Evolutionary conservation across 78 protist genomes (phyloP).

Genomic region (Dictyostelium brefeldianum): DNA sequence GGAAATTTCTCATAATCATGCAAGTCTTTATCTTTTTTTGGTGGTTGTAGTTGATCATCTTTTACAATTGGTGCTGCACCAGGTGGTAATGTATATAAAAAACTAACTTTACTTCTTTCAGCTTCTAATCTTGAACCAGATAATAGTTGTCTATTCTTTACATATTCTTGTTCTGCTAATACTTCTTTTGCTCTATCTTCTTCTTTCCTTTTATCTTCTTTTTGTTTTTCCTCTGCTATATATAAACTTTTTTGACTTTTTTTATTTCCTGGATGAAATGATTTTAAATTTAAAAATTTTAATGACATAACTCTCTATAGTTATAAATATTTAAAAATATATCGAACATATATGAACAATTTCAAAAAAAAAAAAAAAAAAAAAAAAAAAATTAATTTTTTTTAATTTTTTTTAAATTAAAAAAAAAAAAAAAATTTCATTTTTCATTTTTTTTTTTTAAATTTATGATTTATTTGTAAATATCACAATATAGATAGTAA

Average conservation of each 20-base stretch:
- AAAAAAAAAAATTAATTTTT: too few species aligned
- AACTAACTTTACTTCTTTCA: slow-evolving; percentile 62
- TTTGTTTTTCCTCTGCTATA: slow-evolving; percentile 59
- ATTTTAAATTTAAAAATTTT: slow-evolving; percentile 54
- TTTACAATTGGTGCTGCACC: background rate
- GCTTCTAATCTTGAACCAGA: slow-evolving; percentile 58
- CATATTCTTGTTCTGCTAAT: slow-evolving; percentile 46
- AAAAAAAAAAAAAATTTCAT: too few species aligned
- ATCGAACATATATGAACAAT: too few species aligned
- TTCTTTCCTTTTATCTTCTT: background rate
- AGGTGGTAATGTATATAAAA: slow-evolving; percentile 58
- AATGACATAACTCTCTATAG: slow-evolving; percentile 27
- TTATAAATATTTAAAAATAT: too few species aligned
- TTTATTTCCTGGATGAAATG: slow-evolving; percentile 64
- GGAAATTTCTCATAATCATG: slow-evolving; percentile 65
- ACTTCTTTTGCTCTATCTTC: slow-evolving; percentile 56
- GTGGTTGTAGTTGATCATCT: background rate
- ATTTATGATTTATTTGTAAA: too few species aligned
- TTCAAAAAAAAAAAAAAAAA: too few species aligned
- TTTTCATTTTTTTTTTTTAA: too few species aligned
- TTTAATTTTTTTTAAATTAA: too few species aligned
- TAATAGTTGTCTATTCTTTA: slow-evolving; percentile 36
- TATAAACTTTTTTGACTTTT: slow-evolving; percentile 49
- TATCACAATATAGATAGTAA: too few species aligned
- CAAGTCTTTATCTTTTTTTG: slow-evolving; percentile 35